These are phyloP conservation scores for Coleophoma cylindrospora DNA, from an alignment of 2,329 filamentous ascomycete species.

Conservation along the genomic window DNA sequence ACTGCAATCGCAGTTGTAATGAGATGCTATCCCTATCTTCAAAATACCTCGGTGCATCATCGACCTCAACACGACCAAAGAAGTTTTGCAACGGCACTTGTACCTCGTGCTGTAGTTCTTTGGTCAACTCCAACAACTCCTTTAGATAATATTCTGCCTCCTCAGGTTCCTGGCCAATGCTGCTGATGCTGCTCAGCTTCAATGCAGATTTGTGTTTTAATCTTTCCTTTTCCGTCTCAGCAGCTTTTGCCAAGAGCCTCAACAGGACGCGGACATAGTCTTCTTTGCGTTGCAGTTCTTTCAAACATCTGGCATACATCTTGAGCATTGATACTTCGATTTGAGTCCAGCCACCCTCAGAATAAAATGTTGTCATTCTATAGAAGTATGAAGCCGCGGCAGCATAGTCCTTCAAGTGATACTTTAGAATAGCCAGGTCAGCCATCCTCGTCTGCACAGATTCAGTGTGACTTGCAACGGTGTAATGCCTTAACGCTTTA, in stretches of 20 bases:
- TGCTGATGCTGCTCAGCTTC: conserved; percentile 5
- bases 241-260: conserved; percentile 67
- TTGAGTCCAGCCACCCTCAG: conserved; percentile 69
- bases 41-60: conserved; percentile 64
- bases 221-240: conserved; percentile 46
- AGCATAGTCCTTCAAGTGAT: conserved; percentile 66
- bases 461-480: conserved; percentile 71
- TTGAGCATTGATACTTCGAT: conserved; percentile 80
- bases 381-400: conserved; percentile 75
- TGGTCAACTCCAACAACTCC: conserved; percentile 22
- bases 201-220: conserved; percentile 30
- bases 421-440: conserved; percentile 83
- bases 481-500: conserved; percentile 76
- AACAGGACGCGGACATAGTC: conserved; percentile 76
- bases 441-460: conserved; percentile 74
- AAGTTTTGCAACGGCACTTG: conserved; percentile 67
- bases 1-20: conserved; percentile 61
- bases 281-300: conserved; percentile 67
- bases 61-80: conserved; percentile 65
- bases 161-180: conserved; percentile 9
- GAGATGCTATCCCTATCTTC: conserved; percentile 71
- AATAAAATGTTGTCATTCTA: conserved; percentile 73
- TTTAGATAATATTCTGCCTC: conserved; percentile 23
- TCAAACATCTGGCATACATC: conserved; percentile 80
- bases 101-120: conserved; percentile 50